These are phyloP conservation scores for Vishniacozyma victoriae DNA, from an alignment of 768 basidiomycete genomes.

Conservation along the genomic window DNA sequence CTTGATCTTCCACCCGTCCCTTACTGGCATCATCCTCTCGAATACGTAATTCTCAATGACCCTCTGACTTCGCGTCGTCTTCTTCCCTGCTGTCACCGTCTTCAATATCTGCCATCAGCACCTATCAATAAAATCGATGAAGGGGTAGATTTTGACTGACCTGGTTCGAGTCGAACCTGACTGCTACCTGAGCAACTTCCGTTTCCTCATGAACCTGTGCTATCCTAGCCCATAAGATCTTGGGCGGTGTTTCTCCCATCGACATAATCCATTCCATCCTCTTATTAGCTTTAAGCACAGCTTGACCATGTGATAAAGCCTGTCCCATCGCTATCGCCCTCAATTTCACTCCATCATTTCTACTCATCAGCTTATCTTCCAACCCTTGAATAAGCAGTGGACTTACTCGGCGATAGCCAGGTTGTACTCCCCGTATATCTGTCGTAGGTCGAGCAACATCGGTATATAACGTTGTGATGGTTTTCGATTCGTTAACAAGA, in stretches of 20 bases:
- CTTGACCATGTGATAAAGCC: conserved; percentile 2
- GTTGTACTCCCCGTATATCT: neutral
- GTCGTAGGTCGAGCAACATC: neutral
- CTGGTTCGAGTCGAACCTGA: conserved; percentile 13
- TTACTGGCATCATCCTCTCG: conserved; percentile 4
- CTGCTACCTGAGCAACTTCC: conserved; percentile 12
- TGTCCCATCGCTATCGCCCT: conserved; percentile 5
- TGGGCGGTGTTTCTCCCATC: conserved; percentile 5
- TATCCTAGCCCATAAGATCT: conserved; percentile 6
- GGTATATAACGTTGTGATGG: neutral
- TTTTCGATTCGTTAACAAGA: neutral
- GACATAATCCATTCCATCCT: conserved; percentile 10
- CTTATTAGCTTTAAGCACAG: conserved; percentile 5
- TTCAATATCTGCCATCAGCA: conserved; percentile 1
- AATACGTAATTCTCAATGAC: conserved; percentile 15
- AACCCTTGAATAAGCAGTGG: neutral
- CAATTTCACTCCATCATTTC: neutral
- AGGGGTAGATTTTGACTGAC: conserved; percentile 3
- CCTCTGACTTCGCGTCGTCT: conserved; percentile 1
- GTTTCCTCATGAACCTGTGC: conserved; percentile 6
- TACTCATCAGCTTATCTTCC: neutral
- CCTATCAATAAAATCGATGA: neutral
- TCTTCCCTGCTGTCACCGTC: neutral
- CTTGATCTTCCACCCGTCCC: conserved; percentile 14
- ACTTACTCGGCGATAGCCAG: neutral